Evolutionary conservation across 768 basidiomycete genomes (phyloP), one percentile per base, ranked within the genome.

Genomic region (Leccinum rimulosum): DNA sequence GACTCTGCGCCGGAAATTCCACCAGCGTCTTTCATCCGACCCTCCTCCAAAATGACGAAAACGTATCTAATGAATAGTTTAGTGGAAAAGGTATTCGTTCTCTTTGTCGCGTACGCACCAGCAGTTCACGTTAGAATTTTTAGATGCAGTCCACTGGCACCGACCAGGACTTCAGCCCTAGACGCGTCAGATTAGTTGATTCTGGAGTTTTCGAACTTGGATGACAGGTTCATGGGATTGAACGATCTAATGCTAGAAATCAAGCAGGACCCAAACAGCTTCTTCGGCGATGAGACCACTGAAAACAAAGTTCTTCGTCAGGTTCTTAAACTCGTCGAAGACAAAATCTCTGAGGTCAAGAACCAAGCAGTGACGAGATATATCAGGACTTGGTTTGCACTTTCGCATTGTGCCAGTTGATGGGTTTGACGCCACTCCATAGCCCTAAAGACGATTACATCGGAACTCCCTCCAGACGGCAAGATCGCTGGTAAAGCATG

Each of bases 291-390:
- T 70, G 95, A 98, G 71, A 66, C 79, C 5, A 83, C 88, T 33
- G 97, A 99, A 79, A 85, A 79, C 71, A 91, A 89, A 70, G 86
- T 96, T 53, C 80, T 96, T 50, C 84, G 84, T 45, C 86, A 90
- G 71, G 94, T 98, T 1, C 79, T 98, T 47, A 79, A 84, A 35
- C 82, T 98, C 19, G 88, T 98, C 5, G 90, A 92, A 69, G 97
- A 99, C 76, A 89, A 88, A 75, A 98, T 95, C 65, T 94, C 94
- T 8, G 97, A 99, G 78, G 97, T 98, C 63, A 98, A 98, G 80
- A 97, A 97, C 69, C 89, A 93, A 72, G 93, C 94, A 2, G 96
- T 97, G 11, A 54, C 80, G 97, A 59, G 95, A 98, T 76, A 95
- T 99, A 56, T 93, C 95, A 9, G 89, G 89, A 48, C 83, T 98